Evolutionary conservation across 495 filamentous ascomycete species (phyloP), one percentile per base, ranked within the genome.

Genomic region (Cercophora newfieldiana): DNA sequence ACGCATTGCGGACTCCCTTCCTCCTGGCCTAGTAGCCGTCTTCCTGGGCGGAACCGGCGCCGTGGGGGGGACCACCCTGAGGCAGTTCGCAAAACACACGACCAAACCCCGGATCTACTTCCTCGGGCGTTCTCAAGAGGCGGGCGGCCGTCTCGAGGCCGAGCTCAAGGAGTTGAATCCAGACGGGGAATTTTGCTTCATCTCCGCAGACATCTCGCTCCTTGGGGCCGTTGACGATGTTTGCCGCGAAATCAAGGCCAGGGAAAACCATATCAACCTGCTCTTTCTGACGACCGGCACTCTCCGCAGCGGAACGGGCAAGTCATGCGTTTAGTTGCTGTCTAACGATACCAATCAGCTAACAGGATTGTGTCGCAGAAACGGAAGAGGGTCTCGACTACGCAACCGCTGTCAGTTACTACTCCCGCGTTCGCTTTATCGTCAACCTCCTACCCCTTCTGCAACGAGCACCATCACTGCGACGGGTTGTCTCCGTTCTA

Each of bases 41-140:
- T 88, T 88, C 67, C 87, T 87, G 18, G 88, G 90, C 54, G 89
- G 79, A 25, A 91, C 90, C 0, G 83, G 81, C 33, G 90, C 88
- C 37, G 86, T 92, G 61, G 87, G 86, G 48, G 79, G 86, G 66
- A 68, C 79, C n/a, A 86, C 87, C 7, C 77, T 89, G 63, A 85
- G 78, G 61, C 71, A 81, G 30, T 87, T 91, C 58, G 82, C 83
- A 3, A 75, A 81, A 30, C 65, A 85, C 54, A 78, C 87, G 7
- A 47, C 72, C 10, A 69, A 75, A n/a, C 74, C 74, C 0, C 65
- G 70, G 10, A 71, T 76, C 54, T 86, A 80, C 68, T 79, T 84
- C 30, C 37, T 81, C 30, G 83, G 82, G 8, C 75, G 80, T 26
- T 83, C 80, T 0, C 71, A 82, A 59, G 67, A 81, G 44, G 69